Evolutionary conservation across 1,284 basidiomycete species (phyloP).

Genomic region (Anthracocystis walkeri): DNA sequence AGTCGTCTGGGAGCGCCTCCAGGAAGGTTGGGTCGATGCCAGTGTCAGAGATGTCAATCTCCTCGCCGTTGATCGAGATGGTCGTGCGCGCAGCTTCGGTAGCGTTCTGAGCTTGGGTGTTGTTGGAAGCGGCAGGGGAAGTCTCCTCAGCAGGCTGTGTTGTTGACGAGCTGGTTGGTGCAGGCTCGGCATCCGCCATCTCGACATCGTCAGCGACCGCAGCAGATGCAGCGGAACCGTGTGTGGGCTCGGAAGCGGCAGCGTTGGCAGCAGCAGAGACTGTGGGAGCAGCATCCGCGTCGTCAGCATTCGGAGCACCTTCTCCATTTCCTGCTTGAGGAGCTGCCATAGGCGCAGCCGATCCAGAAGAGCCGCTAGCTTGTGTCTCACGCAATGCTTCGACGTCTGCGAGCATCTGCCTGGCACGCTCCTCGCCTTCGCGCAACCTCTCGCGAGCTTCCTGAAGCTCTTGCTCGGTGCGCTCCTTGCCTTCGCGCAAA

Average conservation of each 20-base stretch:
- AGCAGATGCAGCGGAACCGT: conserved; percentile 8
- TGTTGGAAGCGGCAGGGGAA: not conserved
- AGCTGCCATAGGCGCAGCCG: conserved; percentile 44
- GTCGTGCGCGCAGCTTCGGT: conserved; percentile 41
- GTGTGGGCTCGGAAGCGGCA: conserved; percentile 33
- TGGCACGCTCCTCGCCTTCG: conserved; percentile 62
- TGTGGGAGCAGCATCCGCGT: not conserved
- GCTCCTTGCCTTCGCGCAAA: conserved; percentile 42
- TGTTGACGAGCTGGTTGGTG: conserved; percentile 12
- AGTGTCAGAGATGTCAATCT: conserved; percentile 98
- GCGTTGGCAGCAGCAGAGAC: conserved; percentile 12
- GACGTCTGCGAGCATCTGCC: conserved; percentile 59
- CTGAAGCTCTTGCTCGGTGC: conserved; percentile 59
- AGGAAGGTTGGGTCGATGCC: conserved; percentile 98
- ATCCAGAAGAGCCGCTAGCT: conserved; percentile 57
- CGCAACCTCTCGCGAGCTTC: conserved; percentile 57
- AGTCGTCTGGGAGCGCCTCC: conserved; percentile 96
- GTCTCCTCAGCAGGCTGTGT: conserved; percentile 13
- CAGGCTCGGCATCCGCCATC: conserved; percentile 54
- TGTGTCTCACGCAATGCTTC: conserved; percentile 63
- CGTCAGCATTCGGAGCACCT: not conserved
- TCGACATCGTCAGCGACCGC: conserved; percentile 53
- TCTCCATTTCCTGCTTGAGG: not conserved
- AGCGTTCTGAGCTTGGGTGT: conserved; percentile 3
- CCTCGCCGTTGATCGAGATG: conserved; percentile 81